phyloP scores from a whole-genome alignment of 2,329 filamentous ascomycete species.

The Trematosphaeria pertusa region DNA sequence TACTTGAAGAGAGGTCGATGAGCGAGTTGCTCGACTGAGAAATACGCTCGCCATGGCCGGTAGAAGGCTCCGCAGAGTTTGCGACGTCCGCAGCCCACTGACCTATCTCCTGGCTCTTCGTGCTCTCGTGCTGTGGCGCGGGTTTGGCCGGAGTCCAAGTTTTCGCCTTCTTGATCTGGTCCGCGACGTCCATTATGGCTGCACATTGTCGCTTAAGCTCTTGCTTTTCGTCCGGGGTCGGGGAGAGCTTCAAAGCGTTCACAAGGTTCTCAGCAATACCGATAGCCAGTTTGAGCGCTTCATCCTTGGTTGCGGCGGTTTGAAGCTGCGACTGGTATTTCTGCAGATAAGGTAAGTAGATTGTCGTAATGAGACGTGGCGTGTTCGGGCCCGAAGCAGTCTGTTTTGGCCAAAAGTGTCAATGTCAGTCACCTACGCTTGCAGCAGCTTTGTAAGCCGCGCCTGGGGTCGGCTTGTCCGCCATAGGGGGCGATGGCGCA shows the following conservation, averaged over 20 bases:
- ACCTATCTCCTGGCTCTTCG: constrained; percentile 23
- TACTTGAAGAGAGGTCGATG: constrained; percentile 14
- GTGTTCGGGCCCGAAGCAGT: too few relatives aligned
- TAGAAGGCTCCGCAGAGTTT: constrained; percentile 5
- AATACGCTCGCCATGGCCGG: constrained; percentile 4
- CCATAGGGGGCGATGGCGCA: constrained; percentile 27
- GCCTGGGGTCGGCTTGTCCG: constrained; percentile 31
- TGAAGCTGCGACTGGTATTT: constrained; percentile 53
- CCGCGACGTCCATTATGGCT: constrained; percentile 73
- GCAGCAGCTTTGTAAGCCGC: constrained; percentile 41
- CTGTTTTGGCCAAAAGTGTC: too few relatives aligned
- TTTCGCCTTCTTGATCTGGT: constrained; percentile 69
- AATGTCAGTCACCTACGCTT: constrained; percentile 39
- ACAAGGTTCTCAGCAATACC: constrained; percentile 82
- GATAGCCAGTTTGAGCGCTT: constrained; percentile 78
- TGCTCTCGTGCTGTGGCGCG: constrained; percentile 8
- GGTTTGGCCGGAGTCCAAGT: too few relatives aligned
- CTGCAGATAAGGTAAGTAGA: constrained; percentile 30
- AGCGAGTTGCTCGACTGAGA: constrained; percentile 15
- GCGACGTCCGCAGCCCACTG: constrained; percentile 34
- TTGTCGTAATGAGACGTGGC: too few relatives aligned
- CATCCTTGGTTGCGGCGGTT: constrained; percentile 60
- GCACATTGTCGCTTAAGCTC: constrained; percentile 73
- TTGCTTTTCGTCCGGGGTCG: constrained; percentile 67
- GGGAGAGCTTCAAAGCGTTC: constrained; percentile 70